A percentile compares a stretch with the other conserved stretches of the same genome.
phyloP scores from a whole-genome alignment of 768 basidiomycete species.

The Pleurotus cornucopiae region DNA sequence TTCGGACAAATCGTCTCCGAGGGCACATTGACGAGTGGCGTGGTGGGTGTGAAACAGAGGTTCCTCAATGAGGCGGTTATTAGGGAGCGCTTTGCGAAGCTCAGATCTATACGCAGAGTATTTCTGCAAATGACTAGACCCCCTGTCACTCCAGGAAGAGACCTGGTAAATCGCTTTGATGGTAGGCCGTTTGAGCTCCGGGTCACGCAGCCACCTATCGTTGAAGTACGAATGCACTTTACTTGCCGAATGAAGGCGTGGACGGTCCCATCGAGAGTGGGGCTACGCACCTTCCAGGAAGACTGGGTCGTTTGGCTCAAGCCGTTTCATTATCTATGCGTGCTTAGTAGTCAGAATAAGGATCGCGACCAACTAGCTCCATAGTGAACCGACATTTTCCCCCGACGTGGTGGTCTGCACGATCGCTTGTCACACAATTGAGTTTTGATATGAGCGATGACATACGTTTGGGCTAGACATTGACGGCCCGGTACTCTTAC shows the following conservation, averaged over 20 bases:
- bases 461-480: too few species aligned
- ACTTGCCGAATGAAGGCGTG: not conserved
- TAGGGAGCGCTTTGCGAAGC: not conserved
- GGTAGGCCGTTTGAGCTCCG: not conserved
- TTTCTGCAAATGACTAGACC: not conserved
- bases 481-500: too few species aligned
- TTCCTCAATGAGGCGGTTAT: slow-evolving; percentile 3
- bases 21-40: not conserved
- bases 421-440: too few species aligned
- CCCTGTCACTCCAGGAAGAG: not conserved
- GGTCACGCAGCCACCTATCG: not conserved
- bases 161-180: slow-evolving; percentile 5
- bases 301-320: not conserved
- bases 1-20: not conserved
- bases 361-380: not conserved
- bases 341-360: not conserved
- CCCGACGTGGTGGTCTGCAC: too few species aligned
- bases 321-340: not conserved
- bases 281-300: not conserved
- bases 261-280: not conserved
- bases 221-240: not conserved
- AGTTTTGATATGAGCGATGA: too few species aligned
- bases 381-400: too few species aligned
- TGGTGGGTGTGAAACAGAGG: slow-evolving; percentile 2
- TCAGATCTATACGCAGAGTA: not conserved